Base-by-base conservation (phyloP, 2,329 filamentous ascomycete genomes). In the Alternaria incomplexa region DNA sequence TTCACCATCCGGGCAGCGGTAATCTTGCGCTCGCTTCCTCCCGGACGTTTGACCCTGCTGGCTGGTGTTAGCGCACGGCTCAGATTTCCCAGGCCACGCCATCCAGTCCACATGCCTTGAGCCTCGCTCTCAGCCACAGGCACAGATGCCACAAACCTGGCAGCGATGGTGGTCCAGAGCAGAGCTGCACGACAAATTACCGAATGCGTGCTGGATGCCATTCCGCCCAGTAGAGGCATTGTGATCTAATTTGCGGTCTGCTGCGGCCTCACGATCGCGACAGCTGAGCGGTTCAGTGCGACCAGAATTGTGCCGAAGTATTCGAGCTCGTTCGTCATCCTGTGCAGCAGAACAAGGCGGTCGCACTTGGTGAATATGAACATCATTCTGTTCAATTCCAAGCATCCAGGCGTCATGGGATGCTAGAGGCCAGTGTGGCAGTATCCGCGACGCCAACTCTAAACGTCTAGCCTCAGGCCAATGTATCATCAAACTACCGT, bases 1-100 rank as follows among this genome's bases (percentile, higher is more conserved):
- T 52, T 56, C 57, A 54, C 70, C 61, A 71, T 75, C 73, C 63
- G 73, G 76, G 75, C 76, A 69, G 69, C 63, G 66, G 68, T 74
- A 74, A 77, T 77, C 74, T 78, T 70, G 67, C 71, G 61, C 73
- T 79, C 77, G 77, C 77, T 79, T 79, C 71, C 69, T 79, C 77
- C 77, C 77, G 77, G 71, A 76, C 75, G 75, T 78, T 56, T 77
- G 74, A 74, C 72, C 76, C 73, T 78, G 72, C 68, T 72, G 69
- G 71, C 67, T 74, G 72, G 71, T 58, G 69, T 68, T 69, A 73
- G 73, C 70, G 70, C 69, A 69, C 70, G 65, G 69, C 67, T 68
- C 58, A 62, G 57, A 61, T 58, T 66, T 63, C 72, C 68, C 64
- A 74, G 70, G 61, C 69, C 64, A 63, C 62, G 65, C 63, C 64